A percentile compares a stretch with the other conserved stretches of the same genome.
phyloP scores from a whole-genome alignment of 1,284 basidiomycete species.

The Heterobasidion occidentale region DNA sequence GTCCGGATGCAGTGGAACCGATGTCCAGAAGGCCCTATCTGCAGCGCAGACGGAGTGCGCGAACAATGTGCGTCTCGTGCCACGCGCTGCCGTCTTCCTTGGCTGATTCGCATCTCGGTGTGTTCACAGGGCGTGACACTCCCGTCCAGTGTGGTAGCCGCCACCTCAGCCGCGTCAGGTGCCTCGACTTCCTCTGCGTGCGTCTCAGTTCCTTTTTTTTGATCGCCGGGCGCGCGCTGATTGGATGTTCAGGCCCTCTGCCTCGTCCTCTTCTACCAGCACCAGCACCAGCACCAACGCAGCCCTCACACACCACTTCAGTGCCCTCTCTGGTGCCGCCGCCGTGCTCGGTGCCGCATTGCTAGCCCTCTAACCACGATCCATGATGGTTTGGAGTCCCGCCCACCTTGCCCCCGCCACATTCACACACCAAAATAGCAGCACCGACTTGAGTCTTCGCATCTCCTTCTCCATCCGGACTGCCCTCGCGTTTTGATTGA shows the following conservation, averaged over 20 bases:
- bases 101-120: no score
- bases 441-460: no score
- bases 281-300: background rate
- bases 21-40: conserved; percentile 34
- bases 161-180: background rate
- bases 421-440: no score
- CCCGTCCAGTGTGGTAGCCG: no score
- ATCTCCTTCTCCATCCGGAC: no score
- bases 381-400: background rate
- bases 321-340: background rate
- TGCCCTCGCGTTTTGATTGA: no score
- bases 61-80: conserved; percentile 35
- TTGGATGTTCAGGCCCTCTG: background rate
- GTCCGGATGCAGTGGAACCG: conserved; percentile 33
- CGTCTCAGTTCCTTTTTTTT: background rate
- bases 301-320: background rate
- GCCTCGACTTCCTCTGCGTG: background rate
- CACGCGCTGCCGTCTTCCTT: background rate
- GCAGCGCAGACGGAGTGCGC: conserved; percentile 38
- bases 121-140: no score
- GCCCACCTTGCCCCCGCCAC: background rate
- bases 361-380: background rate
- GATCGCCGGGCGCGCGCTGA: background rate
- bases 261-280: background rate
- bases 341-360: background rate